Conservation (phyloP, 2,329 filamentous ascomycete species). For the Paraphoma chrysanthemicola region DNA sequence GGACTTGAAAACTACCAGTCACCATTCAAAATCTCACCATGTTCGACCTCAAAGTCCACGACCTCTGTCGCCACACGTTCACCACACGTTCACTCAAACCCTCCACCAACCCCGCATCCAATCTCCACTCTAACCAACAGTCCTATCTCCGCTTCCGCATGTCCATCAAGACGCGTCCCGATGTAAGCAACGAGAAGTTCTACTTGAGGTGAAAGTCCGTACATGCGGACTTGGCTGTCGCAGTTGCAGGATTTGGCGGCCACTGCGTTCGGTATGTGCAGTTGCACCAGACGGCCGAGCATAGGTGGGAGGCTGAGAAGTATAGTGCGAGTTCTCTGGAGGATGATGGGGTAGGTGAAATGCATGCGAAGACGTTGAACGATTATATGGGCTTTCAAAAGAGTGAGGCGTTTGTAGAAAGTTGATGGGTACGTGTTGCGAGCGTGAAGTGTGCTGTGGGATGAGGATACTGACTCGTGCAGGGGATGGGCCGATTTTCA, state of each 20-base stretch:
- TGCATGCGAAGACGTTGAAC: slow-evolving; percentile 22
- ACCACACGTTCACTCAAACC: too few species aligned
- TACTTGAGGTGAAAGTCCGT: slow-evolving; percentile 20
- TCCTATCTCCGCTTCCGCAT: slow-evolving; percentile 21
- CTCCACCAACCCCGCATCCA: slow-evolving; percentile 11
- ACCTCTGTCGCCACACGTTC: too few species aligned
- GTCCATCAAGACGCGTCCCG: slow-evolving; percentile 19
- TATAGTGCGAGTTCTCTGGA: slow-evolving; percentile 16
- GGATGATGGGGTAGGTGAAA: slow-evolving; percentile 21
- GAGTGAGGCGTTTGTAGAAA: slow-evolving; percentile 12
- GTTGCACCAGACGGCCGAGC: slow-evolving; percentile 9
- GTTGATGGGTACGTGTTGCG: slow-evolving; percentile 11
- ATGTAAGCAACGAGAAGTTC: slow-evolving; percentile 17
- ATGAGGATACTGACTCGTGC: neutral
- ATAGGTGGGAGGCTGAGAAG: slow-evolving; percentile 10
- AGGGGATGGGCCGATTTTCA: slow-evolving; percentile 20
- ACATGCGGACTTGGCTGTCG: slow-evolving; percentile 20
- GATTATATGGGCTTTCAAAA: slow-evolving; percentile 18
- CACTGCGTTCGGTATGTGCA: slow-evolving; percentile 17
- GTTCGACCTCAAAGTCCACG: too few species aligned
- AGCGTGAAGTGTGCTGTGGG: neutral
- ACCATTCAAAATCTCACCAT: too few species aligned
- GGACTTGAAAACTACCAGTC: too few species aligned
- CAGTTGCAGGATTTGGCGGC: slow-evolving; percentile 11
- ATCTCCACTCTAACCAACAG: slow-evolving; percentile 15